Evolutionary conservation across 176 grass and related monocot genomes (phyloP).

Genomic region (Carex kokanica): DNA sequence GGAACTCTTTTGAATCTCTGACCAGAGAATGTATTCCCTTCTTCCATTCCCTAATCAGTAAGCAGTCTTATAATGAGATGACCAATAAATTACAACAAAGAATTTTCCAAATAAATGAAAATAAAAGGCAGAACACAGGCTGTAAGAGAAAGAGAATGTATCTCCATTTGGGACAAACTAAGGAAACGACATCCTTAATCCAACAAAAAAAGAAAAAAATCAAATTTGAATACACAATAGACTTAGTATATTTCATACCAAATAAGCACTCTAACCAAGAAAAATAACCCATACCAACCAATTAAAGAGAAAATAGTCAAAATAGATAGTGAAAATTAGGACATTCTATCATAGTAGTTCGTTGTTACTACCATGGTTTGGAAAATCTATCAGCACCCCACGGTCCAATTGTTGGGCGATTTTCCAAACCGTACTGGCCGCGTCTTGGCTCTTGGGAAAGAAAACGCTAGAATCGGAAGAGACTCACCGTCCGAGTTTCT

Average conservation of each 20-base stretch:
- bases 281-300: not conserved
- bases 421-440: not conserved
- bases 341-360: not conserved
- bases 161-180: not conserved
- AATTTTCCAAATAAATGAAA: slow-evolving; percentile 6
- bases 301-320: not conserved
- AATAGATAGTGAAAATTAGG: not conserved
- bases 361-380: not conserved
- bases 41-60: slow-evolving; percentile 39
- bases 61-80: slow-evolving; percentile 11
- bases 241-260: not conserved
- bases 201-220: not conserved
- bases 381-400: not conserved
- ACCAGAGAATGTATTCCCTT: slow-evolving; percentile 47
- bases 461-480: not conserved
- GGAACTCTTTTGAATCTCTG: slow-evolving; percentile 76
- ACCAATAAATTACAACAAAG: not conserved
- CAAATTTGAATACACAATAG: not conserved
- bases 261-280: not conserved
- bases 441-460: not conserved
- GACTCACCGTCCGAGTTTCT: not conserved
- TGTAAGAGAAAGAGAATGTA: not conserved
- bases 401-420: not conserved
- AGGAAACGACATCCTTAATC: not conserved
- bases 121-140: not conserved